Percentiles rank a stretch among this genome's conserved stretches.
These are phyloP conservation scores for Mycena vitilis DNA, from an alignment of 768 basidiomycete genomes.

Conservation along the genomic window DNA sequence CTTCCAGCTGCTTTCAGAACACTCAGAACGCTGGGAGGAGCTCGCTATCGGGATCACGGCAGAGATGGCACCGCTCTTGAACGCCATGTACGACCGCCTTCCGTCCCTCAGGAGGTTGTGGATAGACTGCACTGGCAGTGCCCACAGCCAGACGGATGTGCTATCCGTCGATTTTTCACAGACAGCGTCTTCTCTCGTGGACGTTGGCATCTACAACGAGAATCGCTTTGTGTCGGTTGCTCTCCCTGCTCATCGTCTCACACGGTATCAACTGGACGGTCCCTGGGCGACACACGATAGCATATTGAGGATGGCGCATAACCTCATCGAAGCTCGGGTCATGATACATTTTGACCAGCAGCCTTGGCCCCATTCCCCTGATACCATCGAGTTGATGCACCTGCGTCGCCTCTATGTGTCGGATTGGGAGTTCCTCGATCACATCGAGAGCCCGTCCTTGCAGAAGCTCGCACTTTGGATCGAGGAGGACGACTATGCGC, in stretches of 20 bases:
- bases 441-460: too few species aligned
- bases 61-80: background rate
- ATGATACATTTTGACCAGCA: too few species aligned
- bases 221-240: background rate
- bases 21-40: conserved; percentile 8
- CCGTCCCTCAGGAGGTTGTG: background rate
- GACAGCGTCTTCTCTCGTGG: background rate
- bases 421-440: too few species aligned
- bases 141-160: too few species aligned
- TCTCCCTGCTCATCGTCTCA: background rate
- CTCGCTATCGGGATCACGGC: background rate
- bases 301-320: too few species aligned
- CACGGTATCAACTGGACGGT: background rate
- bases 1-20: background rate
- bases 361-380: too few species aligned
- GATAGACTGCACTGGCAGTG: background rate
- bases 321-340: too few species aligned
- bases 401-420: too few species aligned
- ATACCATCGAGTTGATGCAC: too few species aligned
- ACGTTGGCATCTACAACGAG: background rate
- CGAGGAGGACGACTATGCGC: too few species aligned
- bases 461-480: too few species aligned
- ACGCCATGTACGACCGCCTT: background rate
- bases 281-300: background rate
- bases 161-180: too few species aligned